These are phyloP conservation scores for Uronychia setigera DNA, from an alignment of 73 alveolate genomes.

Conservation along the genomic window DNA sequence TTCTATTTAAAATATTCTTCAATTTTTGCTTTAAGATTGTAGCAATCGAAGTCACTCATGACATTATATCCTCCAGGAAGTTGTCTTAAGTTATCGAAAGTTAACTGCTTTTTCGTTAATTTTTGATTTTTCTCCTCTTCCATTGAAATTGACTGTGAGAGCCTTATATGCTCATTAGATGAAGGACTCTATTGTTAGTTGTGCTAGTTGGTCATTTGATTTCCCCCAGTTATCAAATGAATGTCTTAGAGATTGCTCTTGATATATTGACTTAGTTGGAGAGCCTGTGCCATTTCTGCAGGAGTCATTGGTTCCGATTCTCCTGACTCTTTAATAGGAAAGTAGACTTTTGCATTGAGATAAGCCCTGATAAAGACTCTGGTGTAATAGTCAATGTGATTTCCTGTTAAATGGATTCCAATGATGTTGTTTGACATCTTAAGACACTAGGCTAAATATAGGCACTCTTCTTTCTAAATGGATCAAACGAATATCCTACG, in stretches of 20 bases:
- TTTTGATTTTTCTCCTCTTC: not conserved
- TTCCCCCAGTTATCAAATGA: too few species aligned
- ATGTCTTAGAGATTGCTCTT: constrained; percentile 4
- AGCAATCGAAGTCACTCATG: constrained; percentile 1
- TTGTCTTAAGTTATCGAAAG: not conserved
- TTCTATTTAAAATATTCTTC: not conserved
- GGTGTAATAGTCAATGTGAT: constrained; percentile 41
- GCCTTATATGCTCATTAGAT: not conserved
- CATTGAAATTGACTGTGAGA: not conserved
- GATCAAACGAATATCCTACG: not conserved
- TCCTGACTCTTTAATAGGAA: constrained; percentile 1
- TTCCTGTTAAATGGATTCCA: constrained; percentile 50
- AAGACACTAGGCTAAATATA: constrained; percentile 52
- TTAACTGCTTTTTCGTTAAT: not conserved
- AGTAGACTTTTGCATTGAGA: constrained; percentile 51
- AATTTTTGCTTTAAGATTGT: not conserved
- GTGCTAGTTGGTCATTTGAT: too few species aligned
- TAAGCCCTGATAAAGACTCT: constrained; percentile 53
- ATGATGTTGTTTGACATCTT: constrained; percentile 9
- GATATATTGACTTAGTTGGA: constrained; percentile 22
- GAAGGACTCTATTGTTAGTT: not conserved
- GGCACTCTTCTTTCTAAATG: constrained; percentile 45
- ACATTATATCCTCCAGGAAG: not conserved
- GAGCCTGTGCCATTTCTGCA: not conserved
- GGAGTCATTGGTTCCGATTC: not conserved